A percentile compares a stretch with the other conserved stretches of the same genome.
Conservation (phyloP, 306 rosid species). For the Alnus glutinosa region DNA sequence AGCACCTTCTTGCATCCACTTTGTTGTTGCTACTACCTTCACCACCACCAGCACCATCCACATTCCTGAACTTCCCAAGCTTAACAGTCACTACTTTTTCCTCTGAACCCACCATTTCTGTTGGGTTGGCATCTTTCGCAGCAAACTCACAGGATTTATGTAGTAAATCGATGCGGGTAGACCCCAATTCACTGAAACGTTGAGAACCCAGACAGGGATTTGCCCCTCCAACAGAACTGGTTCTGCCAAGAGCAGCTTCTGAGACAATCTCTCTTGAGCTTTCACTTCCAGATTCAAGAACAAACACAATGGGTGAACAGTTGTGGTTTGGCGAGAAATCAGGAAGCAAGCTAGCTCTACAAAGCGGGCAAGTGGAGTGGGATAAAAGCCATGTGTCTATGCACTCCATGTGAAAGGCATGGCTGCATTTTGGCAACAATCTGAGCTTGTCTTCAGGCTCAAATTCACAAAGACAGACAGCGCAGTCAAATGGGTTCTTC, state of each 20-base stretch:
- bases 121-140: conserved; percentile 26
- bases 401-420: conserved; percentile 91
- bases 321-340: conserved; percentile 47
- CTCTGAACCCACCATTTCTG: conserved; percentile 25
- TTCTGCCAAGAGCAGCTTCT: conserved; percentile 46
- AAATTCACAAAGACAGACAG: conserved; percentile 92
- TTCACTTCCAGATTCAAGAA: conserved; percentile 89
- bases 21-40: conserved; percentile 44
- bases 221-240: conserved; percentile 43
- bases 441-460: conserved; percentile 85
- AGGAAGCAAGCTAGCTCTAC: conserved; percentile 73
- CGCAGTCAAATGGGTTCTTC: conserved; percentile 90
- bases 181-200: conserved; percentile 43
- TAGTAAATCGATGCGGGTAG: conserved; percentile 23
- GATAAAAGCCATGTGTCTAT: conserved; percentile 96
- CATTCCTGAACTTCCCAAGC: conserved; percentile 81
- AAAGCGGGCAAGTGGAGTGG: conserved; percentile 94
- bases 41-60: conserved; percentile 46
- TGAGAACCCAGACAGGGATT: conserved; percentile 42
- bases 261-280: conserved; percentile 68
- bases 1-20: conserved; percentile 80
- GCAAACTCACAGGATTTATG: conserved; percentile 41
- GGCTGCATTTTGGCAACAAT: conserved; percentile 88
- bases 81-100: conserved; percentile 70
- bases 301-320: conserved; percentile 69